These are phyloP conservation scores for Mortierella sp. DNA, from an alignment of 371 early-diverging fungal genomes.

Conservation along the genomic window DNA sequence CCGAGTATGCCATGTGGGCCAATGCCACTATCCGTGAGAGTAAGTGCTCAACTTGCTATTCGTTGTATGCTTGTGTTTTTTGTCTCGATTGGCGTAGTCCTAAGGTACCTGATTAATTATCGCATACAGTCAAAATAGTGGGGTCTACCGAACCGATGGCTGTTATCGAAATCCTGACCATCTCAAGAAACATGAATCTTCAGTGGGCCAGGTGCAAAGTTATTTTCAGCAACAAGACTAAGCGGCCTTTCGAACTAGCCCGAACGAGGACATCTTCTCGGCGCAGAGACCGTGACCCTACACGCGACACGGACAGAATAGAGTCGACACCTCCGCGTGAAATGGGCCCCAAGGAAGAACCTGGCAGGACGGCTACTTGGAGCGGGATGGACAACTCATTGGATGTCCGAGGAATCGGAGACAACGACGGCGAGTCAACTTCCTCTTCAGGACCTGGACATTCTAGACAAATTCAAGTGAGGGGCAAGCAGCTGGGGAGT, in stretches of 20 bases:
- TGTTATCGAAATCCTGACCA: slow-evolving; percentile 11
- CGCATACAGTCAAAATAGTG: slow-evolving; percentile 13
- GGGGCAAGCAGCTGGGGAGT: neutral
- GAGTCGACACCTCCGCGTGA: neutral
- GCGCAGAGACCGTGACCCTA: too few relatives aligned
- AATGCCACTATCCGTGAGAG: slow-evolving; percentile 37
- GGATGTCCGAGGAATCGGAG: too few relatives aligned
- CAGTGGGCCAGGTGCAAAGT: slow-evolving; percentile 40
- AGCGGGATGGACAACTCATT: neutral
- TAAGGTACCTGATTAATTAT: neutral
- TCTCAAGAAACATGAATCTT: slow-evolving; percentile 18
- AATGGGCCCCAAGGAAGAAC: neutral
- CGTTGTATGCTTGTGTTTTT: neutral
- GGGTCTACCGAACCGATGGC: slow-evolving; percentile 44
- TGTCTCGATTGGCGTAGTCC: neutral
- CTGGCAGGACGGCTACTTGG: neutral
- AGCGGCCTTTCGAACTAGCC: slow-evolving; percentile 22
- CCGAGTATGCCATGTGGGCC: slow-evolving; percentile 45
- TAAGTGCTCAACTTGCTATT: neutral
- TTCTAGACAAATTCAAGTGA: neutral
- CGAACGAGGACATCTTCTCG: neutral
- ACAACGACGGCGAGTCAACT: neutral
- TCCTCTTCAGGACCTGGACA: neutral
- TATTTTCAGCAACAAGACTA: slow-evolving; percentile 17
- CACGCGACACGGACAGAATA: neutral